Conservation (phyloP, 2,329 filamentous ascomycete species). For the Alternaria infectoria region DNA sequence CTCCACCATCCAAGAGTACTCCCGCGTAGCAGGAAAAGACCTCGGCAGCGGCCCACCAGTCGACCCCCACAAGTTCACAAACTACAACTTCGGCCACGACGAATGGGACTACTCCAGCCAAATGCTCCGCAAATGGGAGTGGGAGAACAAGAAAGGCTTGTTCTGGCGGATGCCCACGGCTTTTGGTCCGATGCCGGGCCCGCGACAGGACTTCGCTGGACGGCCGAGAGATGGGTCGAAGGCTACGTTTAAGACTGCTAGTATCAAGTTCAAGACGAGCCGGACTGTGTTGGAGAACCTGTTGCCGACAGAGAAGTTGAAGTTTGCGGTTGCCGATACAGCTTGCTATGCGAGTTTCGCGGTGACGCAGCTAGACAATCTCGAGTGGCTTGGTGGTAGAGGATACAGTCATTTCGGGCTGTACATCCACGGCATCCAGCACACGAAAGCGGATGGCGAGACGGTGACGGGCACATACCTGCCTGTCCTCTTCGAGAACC, state of each 20-base stretch:
- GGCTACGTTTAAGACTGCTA: conserved; percentile 47
- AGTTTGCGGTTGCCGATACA: conserved; percentile 48
- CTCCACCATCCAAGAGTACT: conserved; percentile 63
- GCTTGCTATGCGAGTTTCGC: conserved; percentile 49
- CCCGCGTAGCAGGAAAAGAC: conserved; percentile 61
- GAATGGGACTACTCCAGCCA: conserved; percentile 63
- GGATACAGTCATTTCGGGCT: conserved; percentile 66
- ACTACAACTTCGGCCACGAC: conserved; percentile 65
- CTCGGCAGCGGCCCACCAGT: conserved; percentile 43
- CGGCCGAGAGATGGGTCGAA: conserved; percentile 24
- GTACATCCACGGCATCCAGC: conserved; percentile 68
- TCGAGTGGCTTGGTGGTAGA: conserved; percentile 66
- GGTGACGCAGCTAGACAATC: conserved; percentile 51
- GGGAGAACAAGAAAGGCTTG: conserved; percentile 49
- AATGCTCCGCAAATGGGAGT: conserved; percentile 58
- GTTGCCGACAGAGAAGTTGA: conserved; percentile 45
- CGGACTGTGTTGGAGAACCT: conserved; percentile 51
- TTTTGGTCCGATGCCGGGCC: conserved; percentile 52
- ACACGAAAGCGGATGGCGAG: conserved; percentile 57
- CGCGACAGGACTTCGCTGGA: conserved; percentile 42
- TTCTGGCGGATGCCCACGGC: conserved; percentile 53
- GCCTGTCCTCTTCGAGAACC: conserved; percentile 64
- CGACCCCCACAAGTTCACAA: conserved; percentile 49
- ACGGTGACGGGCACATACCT: conserved; percentile 61
- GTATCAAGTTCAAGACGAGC: conserved; percentile 51